Evolutionary conservation across 2,329 filamentous ascomycete genomes (phyloP).

Genomic region (Pleoardoris graminearum): DNA sequence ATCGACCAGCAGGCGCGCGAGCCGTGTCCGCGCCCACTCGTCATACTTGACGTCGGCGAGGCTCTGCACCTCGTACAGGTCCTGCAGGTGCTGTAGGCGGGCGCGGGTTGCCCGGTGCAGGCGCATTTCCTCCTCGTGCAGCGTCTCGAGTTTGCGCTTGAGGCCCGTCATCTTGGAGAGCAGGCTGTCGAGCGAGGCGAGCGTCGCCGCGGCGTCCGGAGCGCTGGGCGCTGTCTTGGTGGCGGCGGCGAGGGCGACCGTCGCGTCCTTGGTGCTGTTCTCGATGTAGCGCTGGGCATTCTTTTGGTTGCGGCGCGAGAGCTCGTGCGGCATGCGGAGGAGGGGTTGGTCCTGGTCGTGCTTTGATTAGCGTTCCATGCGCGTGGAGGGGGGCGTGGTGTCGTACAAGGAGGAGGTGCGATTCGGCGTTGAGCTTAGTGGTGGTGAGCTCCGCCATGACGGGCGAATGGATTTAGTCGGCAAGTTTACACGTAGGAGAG

Average conservation of each 20-base stretch:
- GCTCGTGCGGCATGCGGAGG: slow-evolving; percentile 87
- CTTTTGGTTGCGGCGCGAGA: slow-evolving; percentile 93
- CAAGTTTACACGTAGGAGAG: not conserved
- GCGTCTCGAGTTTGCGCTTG: slow-evolving; percentile 79
- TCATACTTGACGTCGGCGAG: slow-evolving; percentile 94
- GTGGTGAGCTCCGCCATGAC: slow-evolving; percentile 55
- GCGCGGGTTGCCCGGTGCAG: slow-evolving; percentile 76
- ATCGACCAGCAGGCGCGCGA: slow-evolving; percentile 88
- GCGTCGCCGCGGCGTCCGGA: slow-evolving; percentile 50
- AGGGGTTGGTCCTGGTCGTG: slow-evolving; percentile 83
- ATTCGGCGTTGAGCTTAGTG: slow-evolving; percentile 72
- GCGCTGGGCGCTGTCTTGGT: slow-evolving; percentile 66
- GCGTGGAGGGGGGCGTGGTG: not conserved
- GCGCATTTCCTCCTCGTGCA: slow-evolving; percentile 77
- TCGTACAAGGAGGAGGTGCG: slow-evolving; percentile 73
- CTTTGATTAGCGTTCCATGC: too few relatives aligned
- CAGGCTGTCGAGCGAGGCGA: slow-evolving; percentile 82
- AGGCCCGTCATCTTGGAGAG: slow-evolving; percentile 80
- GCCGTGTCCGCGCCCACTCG: slow-evolving; percentile 77
- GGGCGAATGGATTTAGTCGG: slow-evolving; percentile 3
- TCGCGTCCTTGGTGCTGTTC: slow-evolving; percentile 67
- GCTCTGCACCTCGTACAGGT: slow-evolving; percentile 77
- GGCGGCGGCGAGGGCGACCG: slow-evolving; percentile 58
- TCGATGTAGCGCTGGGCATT: slow-evolving; percentile 77
- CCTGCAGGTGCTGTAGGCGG: slow-evolving; percentile 77